Evolutionary conservation across 305 asterid genomes (phyloP), one percentile per base, ranked within the genome.

Genomic region (Fraxinus paxiana): DNA sequence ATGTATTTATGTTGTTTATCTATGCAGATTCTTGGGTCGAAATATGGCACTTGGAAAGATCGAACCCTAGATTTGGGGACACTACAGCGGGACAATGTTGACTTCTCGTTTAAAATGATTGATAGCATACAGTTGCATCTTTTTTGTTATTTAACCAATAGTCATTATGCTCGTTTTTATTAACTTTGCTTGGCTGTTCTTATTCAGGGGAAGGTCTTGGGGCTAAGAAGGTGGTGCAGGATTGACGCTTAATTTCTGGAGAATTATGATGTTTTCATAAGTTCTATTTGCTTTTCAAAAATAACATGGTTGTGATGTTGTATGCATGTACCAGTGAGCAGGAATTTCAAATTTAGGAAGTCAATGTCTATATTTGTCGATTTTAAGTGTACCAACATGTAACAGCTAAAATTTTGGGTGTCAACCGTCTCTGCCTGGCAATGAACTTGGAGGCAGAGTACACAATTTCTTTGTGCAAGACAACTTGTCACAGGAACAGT

Each of bases 391-490:
- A 37, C 56, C 81, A 78, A 81, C 77, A 34, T 51, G 38, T 79
- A 43, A 77, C 80, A 41, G 33, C 75, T 18, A 79, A 79, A 79
- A 65, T 65, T 83, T 74, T 81, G 80, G 71, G 84, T 76, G 74
- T 82, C 76, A 81, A 86, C 86, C 89, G 92, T 91, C 98, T 87
- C 93, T 95, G 97, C 97, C 98, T 92, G 97, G 98, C 85, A 91
- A 93, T 90, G 97, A 88, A 88, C 88, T 85, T 80, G 97, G 97
- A 83, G 98, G 91, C 78, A 88, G 98, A 89, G 97, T 93, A 85
- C 98, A 93, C 95, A 95, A 95, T 89, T 93, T 93, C 87, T 93
- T 95, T 82, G 96, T 93, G 0, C 98, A 90, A 87, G 98, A 92
- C 79, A 89, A 85, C 85, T 79, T 88, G 56, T 87, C 87, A 13